A percentile compares a stretch with the other conserved stretches of the same genome.
phyloP scores from a whole-genome alignment of 768 basidiomycete species.

The Tubosaeta sp. region DNA sequence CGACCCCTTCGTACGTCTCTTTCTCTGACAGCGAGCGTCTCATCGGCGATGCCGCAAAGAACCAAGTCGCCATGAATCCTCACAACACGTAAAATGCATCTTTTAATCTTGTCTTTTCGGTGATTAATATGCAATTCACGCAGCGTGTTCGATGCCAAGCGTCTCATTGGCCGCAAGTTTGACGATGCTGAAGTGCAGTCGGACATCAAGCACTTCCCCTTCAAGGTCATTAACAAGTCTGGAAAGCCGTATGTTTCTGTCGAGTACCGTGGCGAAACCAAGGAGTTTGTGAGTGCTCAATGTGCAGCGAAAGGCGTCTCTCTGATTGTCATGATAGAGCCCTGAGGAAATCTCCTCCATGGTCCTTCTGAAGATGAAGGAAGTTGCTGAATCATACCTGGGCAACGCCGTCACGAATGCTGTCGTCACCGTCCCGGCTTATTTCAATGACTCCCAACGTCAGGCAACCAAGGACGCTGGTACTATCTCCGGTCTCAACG shows the following conservation, averaged over 20 bases:
- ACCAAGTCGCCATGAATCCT: constrained; percentile 98
- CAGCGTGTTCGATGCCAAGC: constrained; percentile 97
- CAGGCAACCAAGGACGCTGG: constrained; percentile 99
- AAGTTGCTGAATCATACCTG: constrained; percentile 95
- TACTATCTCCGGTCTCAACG: constrained; percentile 88
- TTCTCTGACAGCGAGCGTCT: constrained; percentile 95
- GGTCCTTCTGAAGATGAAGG: constrained; percentile 98
- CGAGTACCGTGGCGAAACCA: constrained; percentile 88
- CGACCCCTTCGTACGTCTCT: constrained; percentile 93
- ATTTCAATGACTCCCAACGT: constrained; percentile 99
- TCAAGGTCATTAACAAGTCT: constrained; percentile 80
- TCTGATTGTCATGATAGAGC: constrained; percentile 46
- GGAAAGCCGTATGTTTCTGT: constrained; percentile 89
- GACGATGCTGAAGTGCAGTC: constrained; percentile 80
- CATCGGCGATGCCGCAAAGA: constrained; percentile 99
- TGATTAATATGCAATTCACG: constrained; percentile 9
- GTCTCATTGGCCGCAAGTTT: constrained; percentile 93
- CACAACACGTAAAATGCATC: constrained; percentile 62
- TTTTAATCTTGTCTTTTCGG: not conserved
- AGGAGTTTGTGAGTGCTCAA: constrained; percentile 73
- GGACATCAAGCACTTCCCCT: constrained; percentile 91
- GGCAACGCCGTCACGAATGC: constrained; percentile 82
- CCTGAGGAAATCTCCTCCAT: constrained; percentile 98
- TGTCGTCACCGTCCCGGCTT: constrained; percentile 94
- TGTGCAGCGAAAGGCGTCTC: not conserved